Evolutionary conservation across 371 early-diverging fungal species (phyloP).

Genomic region (Gilbertella persicaria): DNA sequence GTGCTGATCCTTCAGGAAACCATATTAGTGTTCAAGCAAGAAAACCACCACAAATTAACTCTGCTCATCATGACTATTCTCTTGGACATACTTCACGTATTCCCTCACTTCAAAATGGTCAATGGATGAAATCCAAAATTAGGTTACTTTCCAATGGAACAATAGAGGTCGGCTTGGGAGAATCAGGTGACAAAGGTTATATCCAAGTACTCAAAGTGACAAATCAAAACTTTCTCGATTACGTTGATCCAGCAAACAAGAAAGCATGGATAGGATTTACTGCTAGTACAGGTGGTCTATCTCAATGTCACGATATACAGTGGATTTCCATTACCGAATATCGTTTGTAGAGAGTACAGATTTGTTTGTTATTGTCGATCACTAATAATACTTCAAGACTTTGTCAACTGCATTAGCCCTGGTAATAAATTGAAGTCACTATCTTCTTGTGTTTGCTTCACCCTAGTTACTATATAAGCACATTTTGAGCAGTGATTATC

Average conservation of each 20-base stretch:
- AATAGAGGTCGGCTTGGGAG: constrained; percentile 23
- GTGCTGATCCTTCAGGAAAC: constrained; percentile 52
- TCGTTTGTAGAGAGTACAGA: background rate
- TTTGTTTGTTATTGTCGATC: background rate
- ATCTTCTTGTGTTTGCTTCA: too few species aligned
- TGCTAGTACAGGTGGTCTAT: constrained; percentile 57
- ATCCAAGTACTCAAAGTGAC: constrained; percentile 23
- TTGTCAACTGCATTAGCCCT: too few species aligned
- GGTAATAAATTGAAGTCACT: too few species aligned
- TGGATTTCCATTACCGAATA: constrained; percentile 8
- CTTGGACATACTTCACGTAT: constrained; percentile 43
- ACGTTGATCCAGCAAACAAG: background rate
- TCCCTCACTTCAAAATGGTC: constrained; percentile 38
- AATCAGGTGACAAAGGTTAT: constrained; percentile 18
- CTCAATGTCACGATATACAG: constrained; percentile 48
- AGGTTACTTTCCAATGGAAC: constrained; percentile 8
- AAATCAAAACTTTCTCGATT: constrained; percentile 23
- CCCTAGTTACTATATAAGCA: too few species aligned
- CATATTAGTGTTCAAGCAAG: constrained; percentile 55
- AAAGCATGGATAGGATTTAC: constrained; percentile 52
- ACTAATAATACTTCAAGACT: too few species aligned
- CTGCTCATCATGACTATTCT: constrained; percentile 50
- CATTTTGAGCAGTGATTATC: too few species aligned
- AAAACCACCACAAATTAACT: constrained; percentile 28
- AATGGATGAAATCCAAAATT: constrained; percentile 32